Conservation (phyloP, 768 basidiomycete species). For the Mycena chlorophos region DNA sequence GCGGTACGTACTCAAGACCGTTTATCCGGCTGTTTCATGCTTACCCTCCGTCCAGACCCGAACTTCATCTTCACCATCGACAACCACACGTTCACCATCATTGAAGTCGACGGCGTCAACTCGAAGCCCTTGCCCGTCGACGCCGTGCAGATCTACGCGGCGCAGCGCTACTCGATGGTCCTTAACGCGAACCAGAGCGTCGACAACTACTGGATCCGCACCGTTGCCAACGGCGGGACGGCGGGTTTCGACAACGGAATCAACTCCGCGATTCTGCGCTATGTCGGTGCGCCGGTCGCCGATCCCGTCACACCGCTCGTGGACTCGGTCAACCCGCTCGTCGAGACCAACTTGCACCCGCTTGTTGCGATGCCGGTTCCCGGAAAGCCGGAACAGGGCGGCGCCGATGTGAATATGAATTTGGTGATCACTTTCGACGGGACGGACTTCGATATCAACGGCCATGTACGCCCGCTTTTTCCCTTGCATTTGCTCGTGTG, state of each 20-base stretch:
- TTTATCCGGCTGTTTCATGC: slow-evolving; percentile 11
- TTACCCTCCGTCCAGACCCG: slow-evolving; percentile 7
- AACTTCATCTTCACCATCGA: slow-evolving; percentile 19
- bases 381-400: slow-evolving; percentile 34
- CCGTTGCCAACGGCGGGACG: slow-evolving; percentile 1
- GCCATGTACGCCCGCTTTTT: not conserved
- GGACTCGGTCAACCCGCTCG: slow-evolving; percentile 22
- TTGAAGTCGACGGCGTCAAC: slow-evolving; percentile 42
- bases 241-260: no score
- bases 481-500: not conserved
- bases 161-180: slow-evolving; percentile 25
- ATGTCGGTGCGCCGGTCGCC: slow-evolving; percentile 29
- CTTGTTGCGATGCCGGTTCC: slow-evolving; percentile 26
- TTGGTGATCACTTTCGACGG: slow-evolving; percentile 10
- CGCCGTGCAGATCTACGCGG: slow-evolving; percentile 38
- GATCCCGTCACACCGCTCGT: slow-evolving; percentile 31
- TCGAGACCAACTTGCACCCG: slow-evolving; percentile 29
- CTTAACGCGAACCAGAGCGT: slow-evolving; percentile 38
- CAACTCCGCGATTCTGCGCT: slow-evolving; percentile 47
- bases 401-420: slow-evolving; percentile 36
- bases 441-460: not conserved
- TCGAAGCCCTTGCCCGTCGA: slow-evolving; percentile 37
- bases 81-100: slow-evolving; percentile 31
- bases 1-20: slow-evolving; percentile 41
- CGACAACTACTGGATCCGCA: slow-evolving; percentile 41